Conservation (phyloP, 805 yeast species). For the Starmerella roubikii region DNA sequence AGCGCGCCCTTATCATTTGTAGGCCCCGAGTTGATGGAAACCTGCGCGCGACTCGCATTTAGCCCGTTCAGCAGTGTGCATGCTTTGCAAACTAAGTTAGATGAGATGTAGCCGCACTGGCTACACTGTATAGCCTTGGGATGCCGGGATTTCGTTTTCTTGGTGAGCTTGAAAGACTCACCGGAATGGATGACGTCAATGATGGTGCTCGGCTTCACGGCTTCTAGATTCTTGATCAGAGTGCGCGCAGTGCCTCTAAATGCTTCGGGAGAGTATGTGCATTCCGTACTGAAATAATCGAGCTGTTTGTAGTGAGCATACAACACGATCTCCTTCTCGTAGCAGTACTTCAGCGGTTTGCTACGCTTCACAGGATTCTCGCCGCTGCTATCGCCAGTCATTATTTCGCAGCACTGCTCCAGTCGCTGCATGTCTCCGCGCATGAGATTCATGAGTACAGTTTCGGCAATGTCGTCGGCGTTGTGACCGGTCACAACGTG, state of each 20-base stretch:
- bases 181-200: constrained; percentile 92
- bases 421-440: constrained; percentile 94
- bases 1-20: constrained; percentile 31
- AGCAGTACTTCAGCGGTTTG: constrained; percentile 89
- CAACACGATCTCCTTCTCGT: constrained; percentile 92
- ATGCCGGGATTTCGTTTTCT: constrained; percentile 15
- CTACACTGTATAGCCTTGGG: constrained; percentile 41
- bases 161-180: constrained; percentile 32
- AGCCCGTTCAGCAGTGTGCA: constrained; percentile 77
- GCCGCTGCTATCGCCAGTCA: constrained; percentile 39
- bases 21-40: constrained; percentile 39
- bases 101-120: constrained; percentile 82
- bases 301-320: constrained; percentile 93
- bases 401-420: constrained; percentile 73
- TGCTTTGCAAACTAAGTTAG: constrained; percentile 83
- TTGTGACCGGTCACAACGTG: constrained; percentile 98
- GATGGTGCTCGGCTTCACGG: constrained; percentile 82
- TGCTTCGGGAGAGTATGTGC: constrained; percentile 97
- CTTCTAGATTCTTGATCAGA: constrained; percentile 75
- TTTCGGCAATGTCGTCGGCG: constrained; percentile 99
- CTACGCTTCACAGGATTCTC: constrained; percentile 66
- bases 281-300: constrained; percentile 93
- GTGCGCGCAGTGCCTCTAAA: constrained; percentile 95
- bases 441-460: constrained; percentile 83
- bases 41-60: constrained; percentile 58